Evolutionary conservation across 2,329 filamentous ascomycete genomes (phyloP).

Genomic region (Aureobasidium lini): DNA sequence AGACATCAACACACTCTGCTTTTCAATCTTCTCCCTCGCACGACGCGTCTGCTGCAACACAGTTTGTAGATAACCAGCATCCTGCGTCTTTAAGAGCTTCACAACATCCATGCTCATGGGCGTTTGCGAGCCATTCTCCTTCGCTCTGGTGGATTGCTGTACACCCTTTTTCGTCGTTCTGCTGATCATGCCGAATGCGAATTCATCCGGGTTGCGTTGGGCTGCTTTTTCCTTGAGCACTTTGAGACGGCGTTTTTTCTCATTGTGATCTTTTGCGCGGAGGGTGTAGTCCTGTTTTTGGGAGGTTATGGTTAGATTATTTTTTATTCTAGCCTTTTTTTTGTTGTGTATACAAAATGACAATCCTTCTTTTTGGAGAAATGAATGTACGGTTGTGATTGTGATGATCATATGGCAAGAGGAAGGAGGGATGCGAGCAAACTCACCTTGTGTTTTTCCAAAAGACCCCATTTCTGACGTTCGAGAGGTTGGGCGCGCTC

Average conservation of each 20-base stretch:
- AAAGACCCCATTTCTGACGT: constrained; percentile 77
- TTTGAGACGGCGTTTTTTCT: constrained; percentile 53
- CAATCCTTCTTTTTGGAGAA: too few species aligned
- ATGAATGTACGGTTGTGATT: too few species aligned
- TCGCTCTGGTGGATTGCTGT: constrained; percentile 39
- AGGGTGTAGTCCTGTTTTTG: constrained; percentile 52
- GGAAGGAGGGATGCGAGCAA: not conserved
- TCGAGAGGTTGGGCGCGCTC: constrained; percentile 84
- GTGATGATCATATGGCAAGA: too few species aligned
- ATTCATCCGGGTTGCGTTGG: constrained; percentile 59
- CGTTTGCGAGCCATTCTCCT: constrained; percentile 27
- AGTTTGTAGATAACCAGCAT: constrained; percentile 54
- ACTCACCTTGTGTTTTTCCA: constrained; percentile 85
- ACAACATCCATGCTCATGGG: constrained; percentile 48
- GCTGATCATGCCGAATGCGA: constrained; percentile 58
- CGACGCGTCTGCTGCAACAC: constrained; percentile 49
- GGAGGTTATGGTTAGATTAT: not conserved
- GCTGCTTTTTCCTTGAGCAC: constrained; percentile 52
- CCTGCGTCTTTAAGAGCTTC: constrained; percentile 58
- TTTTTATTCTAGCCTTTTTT: not conserved
- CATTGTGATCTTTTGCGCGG: constrained; percentile 56
- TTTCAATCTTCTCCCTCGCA: constrained; percentile 44
- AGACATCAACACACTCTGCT: constrained; percentile 25
- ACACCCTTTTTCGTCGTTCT: constrained; percentile 40
- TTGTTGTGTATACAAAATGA: not conserved